A percentile compares a stretch with the other conserved stretches of the same genome.
Conservation (phyloP, 2,329 filamentous ascomycete species). For the Cladosporium halotolerans region DNA sequence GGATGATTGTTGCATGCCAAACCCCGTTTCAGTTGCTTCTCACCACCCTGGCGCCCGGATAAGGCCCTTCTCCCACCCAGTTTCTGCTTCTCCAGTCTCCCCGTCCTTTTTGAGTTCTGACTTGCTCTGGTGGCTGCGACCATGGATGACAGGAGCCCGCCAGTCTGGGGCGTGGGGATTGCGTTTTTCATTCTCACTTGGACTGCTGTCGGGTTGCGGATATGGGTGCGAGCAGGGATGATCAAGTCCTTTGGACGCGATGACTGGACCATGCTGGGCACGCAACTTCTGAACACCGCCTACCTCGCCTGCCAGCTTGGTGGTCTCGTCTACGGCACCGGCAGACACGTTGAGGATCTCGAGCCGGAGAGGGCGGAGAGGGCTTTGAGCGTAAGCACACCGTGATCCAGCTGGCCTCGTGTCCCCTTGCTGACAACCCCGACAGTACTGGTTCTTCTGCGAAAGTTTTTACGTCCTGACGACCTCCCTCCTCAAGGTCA, state of each 20-base stretch:
- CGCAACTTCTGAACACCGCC: constrained; percentile 33
- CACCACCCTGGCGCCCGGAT: no score
- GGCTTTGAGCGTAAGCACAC: constrained; percentile 17
- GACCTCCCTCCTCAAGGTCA: constrained; percentile 44
- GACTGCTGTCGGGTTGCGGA: constrained; percentile 31
- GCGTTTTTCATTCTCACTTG: constrained; percentile 36
- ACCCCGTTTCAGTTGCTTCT: no score
- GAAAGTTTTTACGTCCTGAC: constrained; percentile 49
- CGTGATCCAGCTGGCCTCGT: background rate
- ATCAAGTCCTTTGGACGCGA: constrained; percentile 35
- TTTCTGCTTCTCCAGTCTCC: no score
- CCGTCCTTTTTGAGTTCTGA: no score
- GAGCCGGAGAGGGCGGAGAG: constrained; percentile 16
- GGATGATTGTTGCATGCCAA: no score
- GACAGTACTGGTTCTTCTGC: constrained; percentile 49
- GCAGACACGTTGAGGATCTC: constrained; percentile 32
- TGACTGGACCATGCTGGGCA: constrained; percentile 37
- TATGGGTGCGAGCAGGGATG: constrained; percentile 34
- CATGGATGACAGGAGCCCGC: constrained; percentile 6
- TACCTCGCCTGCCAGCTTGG: constrained; percentile 36
- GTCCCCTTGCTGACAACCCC: background rate
- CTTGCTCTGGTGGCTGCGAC: background rate
- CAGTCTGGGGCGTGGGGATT: constrained; percentile 18
- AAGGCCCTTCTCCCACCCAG: no score
- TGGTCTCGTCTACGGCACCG: constrained; percentile 35